A percentile compares a stretch with the other conserved stretches of the same genome.
Conservation (phyloP, 2,329 filamentous ascomycete genomes). For the Ceratocystis smalleyi region DNA sequence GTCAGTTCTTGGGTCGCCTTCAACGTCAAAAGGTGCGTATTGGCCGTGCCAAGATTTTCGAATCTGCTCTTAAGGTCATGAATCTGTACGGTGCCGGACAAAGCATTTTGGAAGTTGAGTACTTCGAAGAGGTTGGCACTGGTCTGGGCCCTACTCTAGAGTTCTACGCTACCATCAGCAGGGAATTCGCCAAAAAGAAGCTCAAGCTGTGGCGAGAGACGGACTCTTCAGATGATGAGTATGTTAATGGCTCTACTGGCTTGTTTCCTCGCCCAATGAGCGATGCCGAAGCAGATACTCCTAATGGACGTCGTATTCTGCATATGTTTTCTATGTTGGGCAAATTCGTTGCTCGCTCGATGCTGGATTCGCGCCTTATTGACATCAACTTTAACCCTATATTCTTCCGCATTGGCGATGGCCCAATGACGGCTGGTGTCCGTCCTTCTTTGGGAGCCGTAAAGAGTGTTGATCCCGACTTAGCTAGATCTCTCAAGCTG, state of each 20-base stretch:
- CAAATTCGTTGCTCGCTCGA: conserved; percentile 92
- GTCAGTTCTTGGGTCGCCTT: conserved; percentile 76
- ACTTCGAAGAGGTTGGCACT: conserved; percentile 96
- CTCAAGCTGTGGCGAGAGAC: conserved; percentile 92
- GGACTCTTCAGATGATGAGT: conserved; percentile 55
- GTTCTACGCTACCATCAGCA: conserved; percentile 95
- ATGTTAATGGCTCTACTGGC: conserved; percentile 67
- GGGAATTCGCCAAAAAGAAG: conserved; percentile 94
- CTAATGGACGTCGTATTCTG: conserved; percentile 74
- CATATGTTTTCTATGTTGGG: conserved; percentile 85
- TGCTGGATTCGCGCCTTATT: conserved; percentile 96
- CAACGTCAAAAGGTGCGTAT: conserved; percentile 98
- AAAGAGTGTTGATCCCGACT: conserved; percentile 70
- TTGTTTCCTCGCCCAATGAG: conserved; percentile 87
- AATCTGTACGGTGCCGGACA: conserved; percentile 94
- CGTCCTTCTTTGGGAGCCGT: conserved; percentile 77
- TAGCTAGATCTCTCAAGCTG: conserved; percentile 71
- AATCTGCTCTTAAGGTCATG: conserved; percentile 97
- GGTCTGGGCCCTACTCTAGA: conserved; percentile 89
- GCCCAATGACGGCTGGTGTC: conserved; percentile 41
- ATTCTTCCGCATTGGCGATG: conserved; percentile 87
- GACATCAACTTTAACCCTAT: conserved; percentile 95
- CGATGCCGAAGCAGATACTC: conserved; percentile 53
- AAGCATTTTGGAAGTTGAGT: conserved; percentile 91
- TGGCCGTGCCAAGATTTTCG: conserved; percentile 81